A percentile compares a stretch with the other conserved stretches of the same genome.
These are phyloP conservation scores for Helianthus annuus DNA, from an alignment of 129 eudicot species.

Conservation along the genomic window HanXRQr2.0-SUNRISE NC_035434.2:77240305-77240804, in stretches of 20 bases:
- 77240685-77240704: conserved; percentile 53
- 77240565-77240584: no score
- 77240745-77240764: conserved; percentile 8
- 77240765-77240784: neutral
- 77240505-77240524: conserved; percentile 11
- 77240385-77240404: conserved; percentile 30
- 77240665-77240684: conserved; percentile 46
- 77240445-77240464: conserved; percentile 28
- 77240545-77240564: conserved; percentile 25
- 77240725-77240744: conserved; percentile 49
- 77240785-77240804: no score
- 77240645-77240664: conserved; percentile 53
- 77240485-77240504: conserved; percentile 47
- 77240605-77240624: conserved; percentile 47
- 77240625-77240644: conserved; percentile 42
- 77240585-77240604: conserved; percentile 39
- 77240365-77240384: conserved; percentile 45
- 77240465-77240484: conserved; percentile 36
- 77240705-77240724: conserved; percentile 57
- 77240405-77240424: conserved; percentile 44
- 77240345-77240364: conserved; percentile 56
- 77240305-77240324: conserved; percentile 1
- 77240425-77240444: conserved; percentile 21
- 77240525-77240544: neutral
- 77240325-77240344: conserved; percentile 10